Conservation (phyloP, 1,284 basidiomycete genomes). For the Sanghuangporus baumii region DNA sequence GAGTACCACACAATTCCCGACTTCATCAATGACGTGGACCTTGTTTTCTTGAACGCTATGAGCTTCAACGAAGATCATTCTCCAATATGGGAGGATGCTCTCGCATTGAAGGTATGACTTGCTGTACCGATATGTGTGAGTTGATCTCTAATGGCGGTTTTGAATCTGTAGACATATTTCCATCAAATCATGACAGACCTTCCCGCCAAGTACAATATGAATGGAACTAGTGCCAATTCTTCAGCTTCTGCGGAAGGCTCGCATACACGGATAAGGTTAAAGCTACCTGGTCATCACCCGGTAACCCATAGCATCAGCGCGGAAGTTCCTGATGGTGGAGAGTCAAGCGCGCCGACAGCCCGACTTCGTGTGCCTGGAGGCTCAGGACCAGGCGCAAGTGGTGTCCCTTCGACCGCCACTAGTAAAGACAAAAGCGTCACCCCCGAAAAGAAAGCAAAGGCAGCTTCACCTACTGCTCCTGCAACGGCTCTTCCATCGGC, state of each 20-base stretch:
- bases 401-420: neutral
- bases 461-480: slow-evolving; percentile 1
- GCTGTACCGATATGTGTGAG: neutral
- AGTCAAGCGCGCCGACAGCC: neutral
- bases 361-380: slow-evolving; percentile 13
- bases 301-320: neutral
- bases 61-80: slow-evolving; percentile 75
- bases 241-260: slow-evolving; percentile 41
- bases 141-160: slow-evolving; percentile 15
- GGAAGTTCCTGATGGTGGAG: neutral
- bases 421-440: neutral
- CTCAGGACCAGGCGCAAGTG: neutral
- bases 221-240: neutral
- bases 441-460: slow-evolving; percentile 2
- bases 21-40: slow-evolving; percentile 82
- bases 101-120: slow-evolving; percentile 50
- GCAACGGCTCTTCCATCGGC: neutral
- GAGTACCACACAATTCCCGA: slow-evolving; percentile 61
- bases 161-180: slow-evolving; percentile 52
- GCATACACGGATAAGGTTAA: slow-evolving; percentile 59
- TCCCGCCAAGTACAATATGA: slow-evolving; percentile 46
- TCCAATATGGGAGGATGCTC: slow-evolving; percentile 70
- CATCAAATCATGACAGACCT: slow-evolving; percentile 69
- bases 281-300: slow-evolving; percentile 37
- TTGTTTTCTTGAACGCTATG: slow-evolving; percentile 89